phyloP scores from a whole-genome alignment of 2,329 filamentous ascomycete species.

The Coniochaeta hoffmannii region DNA sequence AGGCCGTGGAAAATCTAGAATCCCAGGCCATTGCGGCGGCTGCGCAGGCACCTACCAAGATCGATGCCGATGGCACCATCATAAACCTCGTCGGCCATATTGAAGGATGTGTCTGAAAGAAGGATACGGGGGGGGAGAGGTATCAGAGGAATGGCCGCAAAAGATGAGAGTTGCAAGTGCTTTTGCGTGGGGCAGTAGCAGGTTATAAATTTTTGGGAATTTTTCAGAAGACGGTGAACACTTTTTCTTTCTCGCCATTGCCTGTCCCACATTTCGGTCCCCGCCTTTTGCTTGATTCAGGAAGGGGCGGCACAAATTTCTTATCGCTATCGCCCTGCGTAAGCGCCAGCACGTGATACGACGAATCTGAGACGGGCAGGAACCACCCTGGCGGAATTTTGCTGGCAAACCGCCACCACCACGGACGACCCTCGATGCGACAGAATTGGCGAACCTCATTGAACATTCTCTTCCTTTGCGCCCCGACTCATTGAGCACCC shows the following conservation, averaged over 20 bases:
- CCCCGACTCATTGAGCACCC: neutral
- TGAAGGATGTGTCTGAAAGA: conserved; percentile 27
- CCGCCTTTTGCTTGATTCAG: neutral
- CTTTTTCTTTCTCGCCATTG: conserved; percentile 1
- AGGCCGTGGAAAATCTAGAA: neutral
- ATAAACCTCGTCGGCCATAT: conserved; percentile 96
- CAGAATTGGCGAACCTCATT: neutral
- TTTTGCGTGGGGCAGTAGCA: conserved; percentile 2
- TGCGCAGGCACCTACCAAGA: conserved; percentile 63
- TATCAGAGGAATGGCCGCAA: conserved; percentile 8
- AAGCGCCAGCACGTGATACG: conserved; percentile 1
- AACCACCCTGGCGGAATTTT: neutral
- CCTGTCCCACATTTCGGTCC: neutral
- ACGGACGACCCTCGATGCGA: neutral
- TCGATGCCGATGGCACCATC: conserved; percentile 99
- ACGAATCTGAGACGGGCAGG: neutral
- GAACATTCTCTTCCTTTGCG: neutral
- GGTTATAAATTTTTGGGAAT: conserved; percentile 3
- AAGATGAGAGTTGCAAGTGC: neutral
- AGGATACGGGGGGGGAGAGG: conserved; percentile 2
- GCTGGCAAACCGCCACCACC: neutral
- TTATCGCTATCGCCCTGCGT: neutral
- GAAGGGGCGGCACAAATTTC: neutral
- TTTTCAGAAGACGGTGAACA: conserved; percentile 2
- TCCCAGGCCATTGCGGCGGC: neutral